Base-by-base conservation (phyloP, 2,329 filamentous ascomycete genomes). In the Claviceps monticola region DNA sequence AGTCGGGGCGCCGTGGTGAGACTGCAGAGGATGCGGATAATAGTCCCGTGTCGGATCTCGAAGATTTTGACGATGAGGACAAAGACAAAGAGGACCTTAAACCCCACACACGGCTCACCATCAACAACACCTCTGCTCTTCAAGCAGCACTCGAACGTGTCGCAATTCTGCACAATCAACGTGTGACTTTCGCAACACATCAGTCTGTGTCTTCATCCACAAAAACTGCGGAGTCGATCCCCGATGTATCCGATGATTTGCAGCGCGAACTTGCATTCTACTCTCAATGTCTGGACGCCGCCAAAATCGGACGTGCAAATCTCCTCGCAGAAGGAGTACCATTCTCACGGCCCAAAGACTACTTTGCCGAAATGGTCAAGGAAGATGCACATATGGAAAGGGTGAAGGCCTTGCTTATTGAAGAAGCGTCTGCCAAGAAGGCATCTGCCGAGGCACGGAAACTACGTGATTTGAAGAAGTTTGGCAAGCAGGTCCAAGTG, bases 291-390 rank as follows among this genome's bases (percentile, higher is more conserved):
- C 79, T 95, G 41, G 82, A 86, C 37, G 88, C 88, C 1, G 88
- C 84, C 4, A 79, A 83, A 57, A 72, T 80, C 54, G 93, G 81
- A 2, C 84, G 91, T 52, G 67, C 72, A n/a, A 72, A 83, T 55
- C 76, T 98, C 23, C 84, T 86, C 64, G 83, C 84, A 57, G 91
- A 96, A 68, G 84, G 84, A 8, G 78, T 91, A 1, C 80, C 86
- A 6, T 98, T 98, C 71, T 84, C 88, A 29, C 80, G 93, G 9
- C 93, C 93, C 3, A 83, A 80, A 52, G 93, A 98, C 71, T 98
- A 95, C 72, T 98, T 98, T 62, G 93, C 93, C 45, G 93, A 98
- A 75, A 98, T 97, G 90, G 84, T 96, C 62, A 97, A 97, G 80
- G 88, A 84, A 62, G 93, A 98, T 66, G 91, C 94, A 62, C 93